Conservation (phyloP, 73 alveolate species). For the Paramecium octaurelia region DNA sequence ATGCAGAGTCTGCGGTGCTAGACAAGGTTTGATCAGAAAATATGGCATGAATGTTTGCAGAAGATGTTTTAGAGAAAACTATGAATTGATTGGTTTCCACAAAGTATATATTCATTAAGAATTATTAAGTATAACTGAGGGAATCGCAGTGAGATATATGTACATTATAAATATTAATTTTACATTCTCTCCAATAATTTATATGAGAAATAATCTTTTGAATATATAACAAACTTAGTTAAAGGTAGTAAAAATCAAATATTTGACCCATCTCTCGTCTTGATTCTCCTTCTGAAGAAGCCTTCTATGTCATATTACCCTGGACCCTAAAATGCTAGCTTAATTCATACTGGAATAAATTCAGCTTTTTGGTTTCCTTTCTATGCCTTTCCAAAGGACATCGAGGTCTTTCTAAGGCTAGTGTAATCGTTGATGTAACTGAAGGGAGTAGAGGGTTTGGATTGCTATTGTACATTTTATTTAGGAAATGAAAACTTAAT, state of each 20-base stretch:
- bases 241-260: neutral
- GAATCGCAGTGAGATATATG: neutral
- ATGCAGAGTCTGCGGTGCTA: slow-evolving; percentile 93
- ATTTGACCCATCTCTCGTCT: neutral
- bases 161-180: neutral
- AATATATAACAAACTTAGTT: neutral
- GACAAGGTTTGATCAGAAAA: slow-evolving; percentile 95
- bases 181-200: neutral
- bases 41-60: slow-evolving; percentile 90
- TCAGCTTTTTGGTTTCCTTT: neutral
- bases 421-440: neutral
- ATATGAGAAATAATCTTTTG: neutral
- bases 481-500: slow-evolving; percentile 35
- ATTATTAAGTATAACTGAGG: neutral
- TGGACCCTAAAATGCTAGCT: slow-evolving; percentile 19
- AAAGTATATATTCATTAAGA: slow-evolving; percentile 54
- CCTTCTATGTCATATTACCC: neutral
- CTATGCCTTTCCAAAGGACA: neutral
- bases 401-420: neutral
- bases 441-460: neutral
- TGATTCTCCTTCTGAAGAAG: neutral
- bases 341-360: neutral
- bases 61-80: slow-evolving; percentile 96
- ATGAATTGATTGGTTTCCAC: slow-evolving; percentile 86
- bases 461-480: neutral